phyloP scores from a whole-genome alignment of 371 early-diverging fungal genomes.

The Mucor mucedo region DNA sequence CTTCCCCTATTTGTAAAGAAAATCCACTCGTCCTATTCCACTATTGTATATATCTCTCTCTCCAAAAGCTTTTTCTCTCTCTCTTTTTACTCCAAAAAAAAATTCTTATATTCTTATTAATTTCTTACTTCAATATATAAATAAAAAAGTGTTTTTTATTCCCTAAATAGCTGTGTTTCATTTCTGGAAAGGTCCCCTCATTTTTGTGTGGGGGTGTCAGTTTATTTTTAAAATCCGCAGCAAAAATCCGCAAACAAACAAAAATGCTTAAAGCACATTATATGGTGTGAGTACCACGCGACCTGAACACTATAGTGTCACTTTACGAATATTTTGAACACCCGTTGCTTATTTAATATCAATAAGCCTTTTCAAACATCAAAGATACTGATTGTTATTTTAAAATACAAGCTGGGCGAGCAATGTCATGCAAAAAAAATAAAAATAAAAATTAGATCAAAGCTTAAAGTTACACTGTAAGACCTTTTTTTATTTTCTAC shows the following conservation, averaged over 20 bases:
- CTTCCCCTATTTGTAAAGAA: background rate
- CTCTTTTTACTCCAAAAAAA: constrained; percentile 4
- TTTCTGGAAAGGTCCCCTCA: constrained; percentile 1
- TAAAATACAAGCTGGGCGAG: no score
- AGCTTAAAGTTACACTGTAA: no score
- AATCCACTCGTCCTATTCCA: no score
- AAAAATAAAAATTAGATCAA: no score
- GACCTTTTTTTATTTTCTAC: no score
- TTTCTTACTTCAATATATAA: background rate
- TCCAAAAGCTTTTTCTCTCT: background rate
- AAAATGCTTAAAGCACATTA: constrained; percentile 1
- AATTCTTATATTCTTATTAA: background rate
- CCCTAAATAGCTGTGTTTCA: constrained; percentile 5
- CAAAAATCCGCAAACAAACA: background rate
- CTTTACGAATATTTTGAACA: no score
- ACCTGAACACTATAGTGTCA: background rate
- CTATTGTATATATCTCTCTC: background rate
- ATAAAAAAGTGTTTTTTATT: background rate
- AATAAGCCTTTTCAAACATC: no score
- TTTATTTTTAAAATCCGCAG: background rate
- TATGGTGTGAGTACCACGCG: constrained; percentile 11
- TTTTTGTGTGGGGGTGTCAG: background rate
- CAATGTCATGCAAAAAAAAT: background rate
- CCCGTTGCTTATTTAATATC: background rate
- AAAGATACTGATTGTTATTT: no score